Percentiles rank a stretch among this genome's conserved stretches.
Conservation (phyloP, 129 eudicot genomes). For the Logfia minima region DNA sequence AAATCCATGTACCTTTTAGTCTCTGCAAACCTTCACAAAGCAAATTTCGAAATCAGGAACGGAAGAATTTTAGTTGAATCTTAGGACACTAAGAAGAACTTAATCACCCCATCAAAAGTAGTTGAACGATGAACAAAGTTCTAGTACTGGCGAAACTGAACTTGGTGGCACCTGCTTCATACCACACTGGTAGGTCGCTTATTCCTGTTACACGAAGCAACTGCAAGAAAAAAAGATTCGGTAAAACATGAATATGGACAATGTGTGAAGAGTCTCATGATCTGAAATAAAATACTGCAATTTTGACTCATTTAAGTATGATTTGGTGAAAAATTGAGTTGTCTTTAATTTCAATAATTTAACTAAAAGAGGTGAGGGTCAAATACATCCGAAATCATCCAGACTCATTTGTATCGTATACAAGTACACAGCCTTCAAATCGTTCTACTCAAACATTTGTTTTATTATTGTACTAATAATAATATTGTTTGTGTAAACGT, state of each 20-base stretch:
- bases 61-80: not conserved
- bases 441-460: not conserved
- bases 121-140: conserved; percentile 73
- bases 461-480: not conserved
- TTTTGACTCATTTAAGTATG: not conserved
- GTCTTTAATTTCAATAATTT: not conserved
- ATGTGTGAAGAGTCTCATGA: not conserved
- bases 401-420: not conserved
- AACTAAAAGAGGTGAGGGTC: not conserved
- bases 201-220: conserved; percentile 83
- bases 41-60: not conserved
- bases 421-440: not conserved
- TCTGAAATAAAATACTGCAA: not conserved
- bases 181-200: conserved; percentile 85
- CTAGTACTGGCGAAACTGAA: conserved; percentile 81
- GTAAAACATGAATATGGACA: not conserved
- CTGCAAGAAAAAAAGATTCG: conserved; percentile 42
- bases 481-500: not conserved
- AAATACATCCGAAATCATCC: not conserved
- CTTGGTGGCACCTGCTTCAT: conserved; percentile 95
- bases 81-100: not conserved
- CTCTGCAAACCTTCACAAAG: conserved; percentile 69
- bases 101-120: conserved; percentile 83
- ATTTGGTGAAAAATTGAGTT: not conserved
- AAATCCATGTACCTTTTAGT: conserved; percentile 92